Evolutionary conservation across 192 early-diverging fungal genomes (phyloP).

Genomic region (Coemansia sp.): DNA sequence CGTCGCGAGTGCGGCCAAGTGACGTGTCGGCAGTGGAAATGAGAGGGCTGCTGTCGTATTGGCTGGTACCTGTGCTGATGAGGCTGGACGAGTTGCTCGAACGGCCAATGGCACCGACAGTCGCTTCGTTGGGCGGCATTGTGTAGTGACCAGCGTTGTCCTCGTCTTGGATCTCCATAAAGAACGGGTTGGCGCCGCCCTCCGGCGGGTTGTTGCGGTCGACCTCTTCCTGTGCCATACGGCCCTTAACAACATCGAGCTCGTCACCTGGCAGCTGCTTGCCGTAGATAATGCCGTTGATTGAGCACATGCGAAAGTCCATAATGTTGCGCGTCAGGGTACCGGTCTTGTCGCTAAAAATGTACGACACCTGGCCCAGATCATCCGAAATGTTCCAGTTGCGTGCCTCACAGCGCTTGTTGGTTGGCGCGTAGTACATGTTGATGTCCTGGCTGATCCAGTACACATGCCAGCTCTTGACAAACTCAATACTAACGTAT

Average conservation of each 20-base stretch:
- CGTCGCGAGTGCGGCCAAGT: conserved; percentile 1
- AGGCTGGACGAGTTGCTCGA: conserved; percentile 37
- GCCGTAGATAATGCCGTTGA: conserved; percentile 86
- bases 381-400: conserved; percentile 95
- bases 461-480: conserved; percentile 79
- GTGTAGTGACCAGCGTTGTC: conserved; percentile 7
- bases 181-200: conserved; percentile 41
- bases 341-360: conserved; percentile 97
- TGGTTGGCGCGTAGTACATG: conserved; percentile 64
- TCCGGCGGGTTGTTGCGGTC: conserved; percentile 55
- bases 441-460: conserved; percentile 90
- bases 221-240: conserved; percentile 54
- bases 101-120: conserved; percentile 1
- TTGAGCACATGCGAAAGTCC: conserved; percentile 91
- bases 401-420: conserved; percentile 40
- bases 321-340: conserved; percentile 94
- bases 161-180: conserved; percentile 42
- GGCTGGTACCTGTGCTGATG: conserved; percentile 32
- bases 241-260: conserved; percentile 58
- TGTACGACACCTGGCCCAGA: conserved; percentile 92
- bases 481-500: conserved; percentile 90
- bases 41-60: conserved; percentile 48
- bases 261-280: conserved; percentile 66
- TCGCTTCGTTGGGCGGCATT: conserved; percentile 7
- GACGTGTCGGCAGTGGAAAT: conserved; percentile 33